Conservation (phyloP, 2,329 filamentous ascomycete species). For the Zymoseptoria pseudotritici region DNA sequence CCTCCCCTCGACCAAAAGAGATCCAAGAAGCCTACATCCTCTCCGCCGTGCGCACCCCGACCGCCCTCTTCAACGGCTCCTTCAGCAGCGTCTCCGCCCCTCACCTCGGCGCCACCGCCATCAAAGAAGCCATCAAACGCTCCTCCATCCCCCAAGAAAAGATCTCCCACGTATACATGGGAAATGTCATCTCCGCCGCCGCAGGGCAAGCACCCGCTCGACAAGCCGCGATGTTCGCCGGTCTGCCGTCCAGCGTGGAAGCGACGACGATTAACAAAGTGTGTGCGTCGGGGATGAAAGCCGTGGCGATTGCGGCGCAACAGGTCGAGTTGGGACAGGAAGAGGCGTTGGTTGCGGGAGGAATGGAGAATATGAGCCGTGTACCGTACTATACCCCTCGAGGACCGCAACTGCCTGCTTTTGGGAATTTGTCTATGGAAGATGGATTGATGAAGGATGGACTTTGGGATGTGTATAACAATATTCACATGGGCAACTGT, state of each 20-base stretch:
- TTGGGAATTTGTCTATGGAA: constrained; percentile 80
- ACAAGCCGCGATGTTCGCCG: constrained; percentile 83
- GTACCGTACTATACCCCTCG: constrained; percentile 87
- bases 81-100: constrained; percentile 77
- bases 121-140: constrained; percentile 83
- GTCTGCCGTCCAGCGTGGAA: constrained; percentile 72
- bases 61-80: constrained; percentile 92
- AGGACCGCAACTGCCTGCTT: constrained; percentile 72
- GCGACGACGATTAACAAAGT: constrained; percentile 96
- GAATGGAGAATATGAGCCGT: constrained; percentile 96
- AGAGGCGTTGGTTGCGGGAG: constrained; percentile 83
- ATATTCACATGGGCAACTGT: constrained; percentile 97
- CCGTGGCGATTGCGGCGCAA: constrained; percentile 81
- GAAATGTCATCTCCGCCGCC: constrained; percentile 78
- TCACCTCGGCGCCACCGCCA: constrained; percentile 81
- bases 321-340: constrained; percentile 88
- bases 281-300: constrained; percentile 90
- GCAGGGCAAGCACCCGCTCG: constrained; percentile 87
- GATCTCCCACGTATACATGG: constrained; percentile 94
- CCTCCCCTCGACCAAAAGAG: constrained; percentile 49
- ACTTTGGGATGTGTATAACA: constrained; percentile 90
- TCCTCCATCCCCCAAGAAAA: constrained; percentile 72
- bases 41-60: constrained; percentile 81
- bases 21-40: constrained; percentile 91
- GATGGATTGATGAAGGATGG: constrained; percentile 94